Base-by-base conservation (phyloP, 2,329 filamentous ascomycete genomes). In the Fusarium lyarnte region DNA sequence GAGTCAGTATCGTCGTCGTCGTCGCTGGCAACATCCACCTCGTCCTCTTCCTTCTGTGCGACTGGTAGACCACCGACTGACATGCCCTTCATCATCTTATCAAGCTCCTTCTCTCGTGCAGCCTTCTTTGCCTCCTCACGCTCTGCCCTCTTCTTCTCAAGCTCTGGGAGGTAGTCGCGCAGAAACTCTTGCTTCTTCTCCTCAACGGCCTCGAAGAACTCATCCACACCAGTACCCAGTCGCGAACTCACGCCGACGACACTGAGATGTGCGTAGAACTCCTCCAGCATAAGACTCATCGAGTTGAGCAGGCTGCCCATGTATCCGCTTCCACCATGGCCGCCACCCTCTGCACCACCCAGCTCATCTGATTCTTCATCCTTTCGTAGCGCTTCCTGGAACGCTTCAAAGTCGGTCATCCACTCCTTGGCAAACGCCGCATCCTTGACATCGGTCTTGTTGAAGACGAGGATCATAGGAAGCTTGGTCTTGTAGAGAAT, bases 321-420 rank as follows among this genome's bases (percentile, higher is more conserved):
- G 84, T 99, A 99, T 19, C 96, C 96, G 75, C 92, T 96, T 16
- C 94, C 94, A 9, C 91, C 89, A 16, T 89, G 88, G 12, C 88
- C 88, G 45, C 87, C 87, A 14, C 89, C 91, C 74, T 94, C 94
- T 33, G 88, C 86, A 19, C 92, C 91, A 17, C 93, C 93, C 78
- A 94, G 93, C 2, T 89, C 90, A 49, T 94, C 94, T 12, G 88
- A 86, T 62, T 92, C 90, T 80, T 98, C 94, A 78, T 98, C 96
- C 31, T 89, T 85, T 53, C 90, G 89, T 49, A 99, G 86, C 2
- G 97, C 95, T 21, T 90, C 90, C 80, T 98, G 96, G 84, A 99
- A 99, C 2, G 93, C 91, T 74, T 99, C 96, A 78, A 98, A 99
- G 82, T 99, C 95, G 10, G 95, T 97, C 96, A 99, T 99, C 96